Conservation (phyloP, 2,329 filamentous ascomycete genomes). For the Daldinia eschscholtzii region DNA sequence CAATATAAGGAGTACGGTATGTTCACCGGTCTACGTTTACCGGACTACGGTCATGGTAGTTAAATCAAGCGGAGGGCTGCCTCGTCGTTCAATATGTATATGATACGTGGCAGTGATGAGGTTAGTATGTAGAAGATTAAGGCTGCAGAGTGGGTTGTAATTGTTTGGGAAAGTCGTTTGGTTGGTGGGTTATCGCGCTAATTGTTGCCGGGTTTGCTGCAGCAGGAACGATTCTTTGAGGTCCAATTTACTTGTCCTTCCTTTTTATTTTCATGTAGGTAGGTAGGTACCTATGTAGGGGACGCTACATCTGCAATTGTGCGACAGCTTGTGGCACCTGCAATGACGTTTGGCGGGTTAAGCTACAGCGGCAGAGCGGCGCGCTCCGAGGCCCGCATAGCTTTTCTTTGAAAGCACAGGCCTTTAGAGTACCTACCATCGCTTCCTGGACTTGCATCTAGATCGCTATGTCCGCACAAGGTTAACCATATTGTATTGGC, state of each 20-base stretch:
- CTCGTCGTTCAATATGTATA: slow-evolving; percentile 13
- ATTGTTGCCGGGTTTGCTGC: slow-evolving; percentile 21
- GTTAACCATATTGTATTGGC: slow-evolving; percentile 25
- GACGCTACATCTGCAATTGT: slow-evolving; percentile 35
- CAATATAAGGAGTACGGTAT: slow-evolving; percentile 23
- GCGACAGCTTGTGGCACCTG: slow-evolving; percentile 36
- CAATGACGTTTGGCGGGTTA: slow-evolving; percentile 36
- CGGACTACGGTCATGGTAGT: slow-evolving; percentile 21
- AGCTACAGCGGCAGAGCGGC: slow-evolving; percentile 21
- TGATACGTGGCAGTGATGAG: not conserved
- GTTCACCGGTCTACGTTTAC: slow-evolving; percentile 26
- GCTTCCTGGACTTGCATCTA: not conserved
- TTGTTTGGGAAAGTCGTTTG: slow-evolving; percentile 22
- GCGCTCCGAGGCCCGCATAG: slow-evolving; percentile 14
- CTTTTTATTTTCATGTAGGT: slow-evolving; percentile 9
- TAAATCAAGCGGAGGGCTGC: not conserved
- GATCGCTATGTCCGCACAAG: slow-evolving; percentile 15
- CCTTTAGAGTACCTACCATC: slow-evolving; percentile 8
- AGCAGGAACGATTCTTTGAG: slow-evolving; percentile 25
- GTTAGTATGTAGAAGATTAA: slow-evolving; percentile 5
- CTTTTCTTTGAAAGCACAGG: not conserved
- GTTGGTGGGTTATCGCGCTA: slow-evolving; percentile 26
- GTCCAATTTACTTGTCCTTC: slow-evolving; percentile 18
- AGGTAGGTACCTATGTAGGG: slow-evolving; percentile 10
- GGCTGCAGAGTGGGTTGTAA: slow-evolving; percentile 15